These are phyloP conservation scores for Haplographium delicatum DNA, from an alignment of 495 filamentous ascomycete species.

Conservation along the genomic window DNA sequence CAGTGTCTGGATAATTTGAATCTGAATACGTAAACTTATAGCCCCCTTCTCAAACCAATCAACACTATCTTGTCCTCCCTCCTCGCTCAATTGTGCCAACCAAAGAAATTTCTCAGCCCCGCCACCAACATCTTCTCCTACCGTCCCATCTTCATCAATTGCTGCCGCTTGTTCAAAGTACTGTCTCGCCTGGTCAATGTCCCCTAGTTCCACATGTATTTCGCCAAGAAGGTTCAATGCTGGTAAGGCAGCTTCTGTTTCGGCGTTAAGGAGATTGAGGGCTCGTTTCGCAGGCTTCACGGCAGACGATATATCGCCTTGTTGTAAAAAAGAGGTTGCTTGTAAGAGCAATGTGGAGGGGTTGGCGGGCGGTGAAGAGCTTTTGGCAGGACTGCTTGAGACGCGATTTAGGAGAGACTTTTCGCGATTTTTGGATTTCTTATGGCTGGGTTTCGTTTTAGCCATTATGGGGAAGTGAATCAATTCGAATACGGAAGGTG, in stretches of 20 bases:
- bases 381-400: constrained; percentile 15
- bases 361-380: constrained; percentile 32
- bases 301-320: constrained; percentile 63
- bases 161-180: constrained; percentile 65
- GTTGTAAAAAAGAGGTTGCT: constrained; percentile 64
- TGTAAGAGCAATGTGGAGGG: constrained; percentile 54
- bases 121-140: constrained; percentile 43
- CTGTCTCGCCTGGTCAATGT: constrained; percentile 61
- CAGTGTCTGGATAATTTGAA: constrained; percentile 57
- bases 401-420: constrained; percentile 27
- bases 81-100: constrained; percentile 86
- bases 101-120: constrained; percentile 94
- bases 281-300: constrained; percentile 59
- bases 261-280: constrained; percentile 39
- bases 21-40: constrained; percentile 57
- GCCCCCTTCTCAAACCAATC: constrained; percentile 84
- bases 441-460: constrained; percentile 28
- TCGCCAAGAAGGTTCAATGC: constrained; percentile 77
- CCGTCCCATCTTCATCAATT: constrained; percentile 67
- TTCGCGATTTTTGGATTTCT: constrained; percentile 30
- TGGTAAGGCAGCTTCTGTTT: constrained; percentile 41
- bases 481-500: neutral
- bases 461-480: constrained; percentile 17
- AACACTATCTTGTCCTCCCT: constrained; percentile 79
- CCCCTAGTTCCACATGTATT: constrained; percentile 78